A percentile compares a stretch with the other conserved stretches of the same genome.
These are phyloP conservation scores for Yamadazyma sp. DNA, from an alignment of 1,139 yeast species.

Conservation along the genomic window DNA sequence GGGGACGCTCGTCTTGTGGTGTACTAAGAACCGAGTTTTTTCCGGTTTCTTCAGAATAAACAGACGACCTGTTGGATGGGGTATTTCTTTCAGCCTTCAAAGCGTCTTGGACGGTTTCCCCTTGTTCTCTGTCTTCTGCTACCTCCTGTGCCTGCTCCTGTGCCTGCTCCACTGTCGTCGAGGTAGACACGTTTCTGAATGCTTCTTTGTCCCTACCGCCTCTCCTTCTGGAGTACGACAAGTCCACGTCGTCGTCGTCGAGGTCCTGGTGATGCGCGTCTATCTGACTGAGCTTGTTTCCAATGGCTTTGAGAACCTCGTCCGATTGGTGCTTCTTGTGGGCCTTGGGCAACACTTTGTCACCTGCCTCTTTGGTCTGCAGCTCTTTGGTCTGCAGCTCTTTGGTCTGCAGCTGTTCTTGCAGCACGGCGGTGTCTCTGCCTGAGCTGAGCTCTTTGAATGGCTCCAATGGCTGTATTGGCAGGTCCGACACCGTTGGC, in stretches of 20 bases:
- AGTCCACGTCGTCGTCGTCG: conserved; percentile 1
- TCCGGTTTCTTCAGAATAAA: conserved; percentile 19
- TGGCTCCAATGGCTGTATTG: not conserved
- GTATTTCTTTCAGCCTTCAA: not conserved
- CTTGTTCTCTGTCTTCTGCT: not conserved
- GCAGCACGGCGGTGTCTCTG: too few relatives aligned
- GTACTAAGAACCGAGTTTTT: not conserved
- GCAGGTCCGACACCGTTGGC: not conserved
- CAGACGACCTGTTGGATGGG: conserved; percentile 19
- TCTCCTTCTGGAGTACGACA: not conserved
- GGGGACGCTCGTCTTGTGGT: not conserved
- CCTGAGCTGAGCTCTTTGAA: too few relatives aligned
- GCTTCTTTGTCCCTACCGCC: conserved; percentile 1
- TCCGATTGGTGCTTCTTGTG: conserved; percentile 5
- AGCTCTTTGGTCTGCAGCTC: not conserved
- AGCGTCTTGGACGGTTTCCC: too few relatives aligned
- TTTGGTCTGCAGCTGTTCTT: not conserved
- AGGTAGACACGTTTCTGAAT: conserved; percentile 4
- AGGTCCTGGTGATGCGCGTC: not conserved
- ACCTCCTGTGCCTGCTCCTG: not conserved
- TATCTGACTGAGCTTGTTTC: conserved; percentile 1
- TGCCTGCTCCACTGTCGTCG: conserved; percentile 5
- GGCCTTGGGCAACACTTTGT: not conserved
- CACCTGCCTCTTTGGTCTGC: not conserved
- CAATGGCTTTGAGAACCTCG: conserved; percentile 5